Base-by-base conservation (phyloP, 192 early-diverging fungal species). In the Coemansia guatemalensis region DNA sequence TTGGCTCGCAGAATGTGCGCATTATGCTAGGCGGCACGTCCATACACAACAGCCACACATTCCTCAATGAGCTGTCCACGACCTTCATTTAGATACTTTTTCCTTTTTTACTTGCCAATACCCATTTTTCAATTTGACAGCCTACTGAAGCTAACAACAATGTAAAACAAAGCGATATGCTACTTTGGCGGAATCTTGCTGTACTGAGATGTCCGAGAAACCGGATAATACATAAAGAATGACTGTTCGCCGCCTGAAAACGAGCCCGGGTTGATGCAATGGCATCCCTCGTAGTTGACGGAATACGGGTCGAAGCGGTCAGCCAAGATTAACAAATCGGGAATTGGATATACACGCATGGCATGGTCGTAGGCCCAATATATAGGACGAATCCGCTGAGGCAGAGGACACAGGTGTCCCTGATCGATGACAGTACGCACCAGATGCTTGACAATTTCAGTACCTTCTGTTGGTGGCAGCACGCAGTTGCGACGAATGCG, bases 11-110 rank as follows among this genome's bases (percentile, higher is more conserved):
- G 20, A 93, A 92, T 23, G 83, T 91, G 20, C 83, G 92, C 6
- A 76, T 97, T 48, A 81, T 98, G 50, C 78, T 99, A 5, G 97
- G 97, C n/a, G 93, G 96, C 14, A 96, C 93, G 4, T 90, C 83
- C 8, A 84, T 99, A 30, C 95, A 95, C 62, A 97, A 90, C 64
- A 89, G 79, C 60, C 20, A 53, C n/a, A 62, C 73, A n/a, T 73
- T 81, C 53, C 51, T 81, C 39, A 53, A 55, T 18, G 79, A 81
- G 67, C 66, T 81, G 18, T 81, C 79, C 0, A 70, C 78, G 0
- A 81, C 78, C 4, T 81, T 77, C 35, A 44, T 17, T n/a, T 44
- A 44, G 14, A 44, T n/a, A n/a, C n/a, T 74, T 52, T 60, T 60
- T 20, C 61, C 52, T 25, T 63, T 21, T 12, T 25, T 52, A 8